Base-by-base conservation (phyloP, 352 stramenopile species). In the Pythium biforme region DNA sequence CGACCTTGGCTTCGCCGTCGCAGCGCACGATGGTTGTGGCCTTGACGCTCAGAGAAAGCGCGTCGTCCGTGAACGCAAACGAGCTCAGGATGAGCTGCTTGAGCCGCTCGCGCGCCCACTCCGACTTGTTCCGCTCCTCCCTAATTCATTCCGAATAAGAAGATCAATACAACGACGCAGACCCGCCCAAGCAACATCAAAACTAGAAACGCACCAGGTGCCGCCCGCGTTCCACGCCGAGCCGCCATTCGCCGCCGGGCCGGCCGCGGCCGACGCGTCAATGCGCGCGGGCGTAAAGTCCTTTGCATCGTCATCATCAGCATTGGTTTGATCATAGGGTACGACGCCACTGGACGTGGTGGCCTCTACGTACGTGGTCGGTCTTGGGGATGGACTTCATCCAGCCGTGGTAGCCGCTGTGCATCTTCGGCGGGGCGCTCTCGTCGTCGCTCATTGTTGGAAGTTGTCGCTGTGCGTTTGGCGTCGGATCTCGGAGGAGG, bases 371-470 rank as follows among this genome's bases (percentile, higher is more conserved):
- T 33, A 92, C 84, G 58, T 92, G 81, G n/a, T 66, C 68, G 20
- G 75, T 94, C 72, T 91, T 90, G 22, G 83, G 59, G 62, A 94
- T 91, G n/a, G 73, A 79, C 77, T 92, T 92, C 83, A 92, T 92
- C 86, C 86, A 94, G 52, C 86, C 86, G 60, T 94, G 83, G 72
- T 94, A 94, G 58, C 86, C 86, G 17, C 70, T 74, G 72, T 94
- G 86, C 39, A 94, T 77, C 77, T 90, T 90, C 62, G 76, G 70
- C 48, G 74, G 58, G 39, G 62, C 41, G 43, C 58, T 68, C 33
- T 77, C 81, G 40, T 92, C 79, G 57, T 81, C 78, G 59, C 76
- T 79, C 49, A 88, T 90, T 12, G 55, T 63, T 43, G 14, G 37
- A 19, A 5, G 37, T n/a, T 37, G 31, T 37, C 8, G 31, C 8